Base-by-base conservation (phyloP, 345 rosid genomes). In the Geranium brycei region DNA sequence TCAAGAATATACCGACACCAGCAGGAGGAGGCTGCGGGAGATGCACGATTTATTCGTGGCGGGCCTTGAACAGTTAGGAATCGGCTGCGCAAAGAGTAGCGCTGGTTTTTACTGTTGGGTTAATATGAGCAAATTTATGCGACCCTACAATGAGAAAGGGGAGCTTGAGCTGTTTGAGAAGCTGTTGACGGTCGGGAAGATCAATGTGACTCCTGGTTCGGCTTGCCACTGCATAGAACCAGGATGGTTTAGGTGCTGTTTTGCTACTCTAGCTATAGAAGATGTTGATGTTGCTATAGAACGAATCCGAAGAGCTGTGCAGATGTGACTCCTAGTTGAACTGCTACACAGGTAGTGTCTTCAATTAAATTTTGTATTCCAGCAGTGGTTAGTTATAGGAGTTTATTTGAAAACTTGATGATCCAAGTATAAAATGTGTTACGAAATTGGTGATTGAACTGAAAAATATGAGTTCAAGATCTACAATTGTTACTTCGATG, bases 181-280 rank as follows among this genome's bases (percentile, higher is more conserved):
- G 72, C 84, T 93, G 12, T 64, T 89, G 73, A 86, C 76, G 68
- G 72, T 81, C 70, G 87, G 85, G 62, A 89, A 89, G 80, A 81
- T 89, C 75, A 93, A 87, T 61, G 80, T 77, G 59, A 93, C 97
- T 70, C 96, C 99, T 12, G 95, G 97, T 6, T 81, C 90, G 32
- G 91, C 95, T 4, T 89, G 99, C 73, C 95, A 87, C 73, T 86
- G 95, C 79, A 87, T 85, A 68, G 91, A 93, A 74, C 91, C 90
- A 0, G 99, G 99, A 65, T 93, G 99, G 97, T 93, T 93, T 66
- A 73, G 97, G 28, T 92, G 93, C 68, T 86, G 95, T 81, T 92
- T 87, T 76, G 76, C 97, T 1, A 69, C 85, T 59, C 74, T 89
- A 69, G 71, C 80, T 12, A 68, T 68, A 70, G 87, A 82, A 68